Evolutionary conservation across 2,329 filamentous ascomycete genomes (phyloP).

Genomic region (Plectosphaerella plurivora): DNA sequence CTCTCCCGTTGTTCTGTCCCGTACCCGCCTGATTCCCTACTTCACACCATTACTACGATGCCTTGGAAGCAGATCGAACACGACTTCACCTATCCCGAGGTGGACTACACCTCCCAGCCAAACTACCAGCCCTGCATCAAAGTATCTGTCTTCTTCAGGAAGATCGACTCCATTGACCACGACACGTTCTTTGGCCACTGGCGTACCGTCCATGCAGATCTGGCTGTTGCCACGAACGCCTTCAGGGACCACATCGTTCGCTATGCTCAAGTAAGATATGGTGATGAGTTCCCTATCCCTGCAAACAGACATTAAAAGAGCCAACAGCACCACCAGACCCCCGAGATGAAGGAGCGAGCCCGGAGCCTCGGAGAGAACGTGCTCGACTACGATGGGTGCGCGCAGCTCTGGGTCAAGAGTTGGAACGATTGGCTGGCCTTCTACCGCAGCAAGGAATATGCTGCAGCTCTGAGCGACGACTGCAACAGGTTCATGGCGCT

Average conservation of each 20-base stretch:
- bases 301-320: neutral
- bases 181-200: slow-evolving; percentile 11
- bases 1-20: neutral
- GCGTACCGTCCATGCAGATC: slow-evolving; percentile 12
- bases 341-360: slow-evolving; percentile 9
- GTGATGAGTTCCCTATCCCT: neutral
- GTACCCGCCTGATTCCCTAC: neutral
- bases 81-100: slow-evolving; percentile 10
- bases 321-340: slow-evolving; percentile 12
- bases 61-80: slow-evolving; percentile 8
- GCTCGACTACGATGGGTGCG: slow-evolving; percentile 15
- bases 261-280: slow-evolving; percentile 11
- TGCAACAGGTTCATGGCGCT: neutral
- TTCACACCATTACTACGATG: neutral
- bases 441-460: slow-evolving; percentile 1
- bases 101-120: slow-evolving; percentile 10
- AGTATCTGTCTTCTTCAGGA: slow-evolving; percentile 13
- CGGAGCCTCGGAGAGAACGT: slow-evolving; percentile 8
- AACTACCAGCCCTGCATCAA: slow-evolving; percentile 14
- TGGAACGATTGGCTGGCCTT: slow-evolving; percentile 8
- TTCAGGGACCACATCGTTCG: slow-evolving; percentile 12
- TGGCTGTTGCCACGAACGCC: slow-evolving; percentile 11
- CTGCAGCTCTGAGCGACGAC: slow-evolving; percentile 1
- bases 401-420: slow-evolving; percentile 12
- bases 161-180: slow-evolving; percentile 12